Base-by-base conservation (phyloP, 345 rosid species). In the Dipteronia sinensis region DNA sequence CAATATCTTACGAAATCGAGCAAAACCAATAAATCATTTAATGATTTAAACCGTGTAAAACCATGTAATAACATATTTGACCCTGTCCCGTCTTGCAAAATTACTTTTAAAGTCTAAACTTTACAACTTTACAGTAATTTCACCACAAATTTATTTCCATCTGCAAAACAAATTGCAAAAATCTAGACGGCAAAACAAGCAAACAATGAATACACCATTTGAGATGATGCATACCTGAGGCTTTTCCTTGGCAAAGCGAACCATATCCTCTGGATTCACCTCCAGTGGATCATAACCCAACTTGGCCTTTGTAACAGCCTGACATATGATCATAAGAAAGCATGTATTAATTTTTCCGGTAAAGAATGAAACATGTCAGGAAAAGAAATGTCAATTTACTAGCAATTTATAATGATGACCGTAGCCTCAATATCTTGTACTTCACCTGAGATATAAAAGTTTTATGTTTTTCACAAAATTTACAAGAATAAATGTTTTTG, bases 201-300 rank as follows among this genome's bases (percentile, higher is more conserved):
- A 78, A 80, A 83, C 61, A 74, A 27, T 44, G 3, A 47, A 73
- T 64, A 49, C 17, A 63, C n/a, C 46, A 69, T 58, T 67, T 44
- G 25, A 34, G 40, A 70, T 69, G 59, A 77, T 66, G 66, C 72
- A 65, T 85, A 95, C 98, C 98, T 95, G 99, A 83, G 99, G 91
- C 75, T 86, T 90, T 80, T 95, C 99, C 86, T 81, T 92, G 20
- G 99, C 98, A 90, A 92, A 92, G 77, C 85, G 89, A 82, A 95
- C 99, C 99, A 95, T 95, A 85, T 95, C 99, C 83, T 95, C 99
- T 76, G 99, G 99, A 87, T 95, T 92, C 83, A 95, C 99, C 86
- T 92, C 99, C 69, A 90, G 78, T 29, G 99, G 99, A 89, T 95
- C 97, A 88, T 92, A 95, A 70, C 99, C 99, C 81, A 95, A 82